A percentile compares a stretch with the other conserved stretches of the same genome.
Conservation (phyloP, 2,329 filamentous ascomycete genomes). For the Pezizomycotina sp. region DNA sequence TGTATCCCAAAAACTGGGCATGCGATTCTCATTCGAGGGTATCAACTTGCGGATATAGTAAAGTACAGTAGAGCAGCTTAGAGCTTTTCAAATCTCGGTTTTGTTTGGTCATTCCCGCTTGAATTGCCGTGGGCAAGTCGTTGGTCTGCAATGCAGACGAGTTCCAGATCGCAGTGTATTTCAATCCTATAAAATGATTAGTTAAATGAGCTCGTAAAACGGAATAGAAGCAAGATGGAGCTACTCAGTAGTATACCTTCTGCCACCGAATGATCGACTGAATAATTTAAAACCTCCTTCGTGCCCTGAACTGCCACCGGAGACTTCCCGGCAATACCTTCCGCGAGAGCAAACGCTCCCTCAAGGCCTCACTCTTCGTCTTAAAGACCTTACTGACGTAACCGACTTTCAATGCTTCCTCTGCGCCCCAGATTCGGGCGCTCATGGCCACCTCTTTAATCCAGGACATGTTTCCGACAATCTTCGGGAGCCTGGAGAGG, state of each 20-base stretch:
- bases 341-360: conserved; percentile 47
- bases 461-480: conserved; percentile 55
- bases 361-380: conserved; percentile 47
- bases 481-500: conserved; percentile 56
- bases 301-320: conserved; percentile 77
- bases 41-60: too few relatives aligned
- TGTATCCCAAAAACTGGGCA: too few relatives aligned
- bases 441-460: conserved; percentile 63
- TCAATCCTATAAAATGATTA: conserved; percentile 39
- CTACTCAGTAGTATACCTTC: conserved; percentile 42
- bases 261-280: conserved; percentile 56
- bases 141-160: conserved; percentile 61
- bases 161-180: conserved; percentile 82
- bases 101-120: conserved; percentile 61
- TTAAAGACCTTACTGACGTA: conserved; percentile 51
- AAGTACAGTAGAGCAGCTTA: conserved; percentile 30
- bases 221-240: background rate
- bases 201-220: background rate
- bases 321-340: conserved; percentile 58
- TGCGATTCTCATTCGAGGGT: too few relatives aligned
- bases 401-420: conserved; percentile 53
- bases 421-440: conserved; percentile 50
- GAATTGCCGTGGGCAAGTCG: conserved; percentile 58
- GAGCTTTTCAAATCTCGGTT: conserved; percentile 70
- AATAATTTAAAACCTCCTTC: conserved; percentile 72